Evolutionary conservation across 2,329 filamentous ascomycete species (phyloP).

Genomic region (Colletotrichum liaoningense): DNA sequence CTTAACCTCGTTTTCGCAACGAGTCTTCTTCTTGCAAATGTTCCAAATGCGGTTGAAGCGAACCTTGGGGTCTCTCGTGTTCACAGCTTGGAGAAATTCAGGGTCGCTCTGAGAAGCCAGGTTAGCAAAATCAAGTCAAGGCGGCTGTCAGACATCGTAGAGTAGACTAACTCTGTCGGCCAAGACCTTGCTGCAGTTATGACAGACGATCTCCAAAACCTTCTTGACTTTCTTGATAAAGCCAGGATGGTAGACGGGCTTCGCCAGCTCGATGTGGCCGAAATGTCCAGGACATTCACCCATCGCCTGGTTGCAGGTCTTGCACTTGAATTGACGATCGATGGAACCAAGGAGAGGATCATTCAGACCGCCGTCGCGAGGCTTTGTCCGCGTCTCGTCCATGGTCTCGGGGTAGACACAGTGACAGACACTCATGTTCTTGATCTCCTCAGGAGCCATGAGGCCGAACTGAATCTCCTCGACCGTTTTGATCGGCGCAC

Average conservation of each 20-base stretch:
- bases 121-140: slow-evolving; percentile 70
- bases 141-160: slow-evolving; percentile 65
- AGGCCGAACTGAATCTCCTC: slow-evolving; percentile 99
- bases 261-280: slow-evolving; percentile 97
- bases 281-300: slow-evolving; percentile 98
- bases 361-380: slow-evolving; percentile 91
- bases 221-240: slow-evolving; percentile 99
- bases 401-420: slow-evolving; percentile 99
- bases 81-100: slow-evolving; percentile 84
- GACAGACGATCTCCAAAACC: slow-evolving; percentile 97
- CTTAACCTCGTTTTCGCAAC: slow-evolving; percentile 84
- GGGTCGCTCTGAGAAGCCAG: slow-evolving; percentile 77
- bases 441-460: slow-evolving; percentile 98
- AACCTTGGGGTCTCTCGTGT: slow-evolving; percentile 89
- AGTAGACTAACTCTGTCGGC: slow-evolving; percentile 93
- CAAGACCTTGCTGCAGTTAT: slow-evolving; percentile 98
- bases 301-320: slow-evolving; percentile 95
- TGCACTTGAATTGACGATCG: slow-evolving; percentile 94
- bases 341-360: slow-evolving; percentile 97
- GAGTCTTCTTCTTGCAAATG: slow-evolving; percentile 87
- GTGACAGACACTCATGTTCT: slow-evolving; percentile 96
- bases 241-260: slow-evolving; percentile 93
- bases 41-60: slow-evolving; percentile 95
- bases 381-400: slow-evolving; percentile 94
- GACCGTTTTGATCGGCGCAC: slow-evolving; percentile 95